A percentile compares a stretch with the other conserved stretches of the same genome.
Conservation (phyloP, 177 flowering plant genomes). For the Vitis hybrid region DNA sequence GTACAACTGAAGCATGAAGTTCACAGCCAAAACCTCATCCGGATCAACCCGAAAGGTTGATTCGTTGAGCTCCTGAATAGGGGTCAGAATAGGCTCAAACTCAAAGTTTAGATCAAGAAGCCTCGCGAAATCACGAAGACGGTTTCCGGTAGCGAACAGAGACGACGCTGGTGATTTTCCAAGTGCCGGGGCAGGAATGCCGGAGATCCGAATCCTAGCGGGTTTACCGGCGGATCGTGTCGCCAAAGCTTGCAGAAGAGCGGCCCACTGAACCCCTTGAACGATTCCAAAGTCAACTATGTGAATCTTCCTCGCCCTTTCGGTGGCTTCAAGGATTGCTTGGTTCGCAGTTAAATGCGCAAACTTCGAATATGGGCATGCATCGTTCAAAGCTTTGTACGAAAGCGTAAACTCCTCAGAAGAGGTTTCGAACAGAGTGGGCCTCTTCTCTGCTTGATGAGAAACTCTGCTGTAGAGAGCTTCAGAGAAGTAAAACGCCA, state of each 20-base stretch:
- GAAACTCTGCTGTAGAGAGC: conserved; percentile 51
- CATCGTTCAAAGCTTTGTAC: conserved; percentile 84
- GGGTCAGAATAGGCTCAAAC: conserved; percentile 67
- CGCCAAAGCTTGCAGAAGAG: conserved; percentile 83
- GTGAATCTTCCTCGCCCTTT: conserved; percentile 62
- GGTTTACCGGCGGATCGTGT: conserved; percentile 83
- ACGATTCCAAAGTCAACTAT: conserved; percentile 91
- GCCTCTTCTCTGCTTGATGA: conserved; percentile 15
- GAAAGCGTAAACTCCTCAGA: conserved; percentile 64
- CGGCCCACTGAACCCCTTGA: conserved; percentile 95
- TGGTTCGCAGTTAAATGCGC: conserved; percentile 94
- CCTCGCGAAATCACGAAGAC: conserved; percentile 73
- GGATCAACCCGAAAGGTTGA: conserved; percentile 56
- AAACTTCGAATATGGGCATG: conserved; percentile 87
- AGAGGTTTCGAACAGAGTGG: conserved; percentile 25
- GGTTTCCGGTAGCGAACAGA: conserved; percentile 68
- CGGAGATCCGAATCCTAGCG: conserved; percentile 61
- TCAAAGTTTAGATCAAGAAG: conserved; percentile 72
- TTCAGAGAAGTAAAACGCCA: conserved; percentile 65
- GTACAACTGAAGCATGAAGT: conserved; percentile 88
- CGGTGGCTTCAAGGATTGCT: conserved; percentile 88
- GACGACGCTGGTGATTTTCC: conserved; percentile 56
- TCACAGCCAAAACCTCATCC: conserved; percentile 72
- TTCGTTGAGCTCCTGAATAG: conserved; percentile 52
- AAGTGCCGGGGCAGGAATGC: conserved; percentile 75